Evolutionary conservation across 352 stramenopile species (phyloP).

Genomic region (Phytophthora boehmeriae): DNA sequence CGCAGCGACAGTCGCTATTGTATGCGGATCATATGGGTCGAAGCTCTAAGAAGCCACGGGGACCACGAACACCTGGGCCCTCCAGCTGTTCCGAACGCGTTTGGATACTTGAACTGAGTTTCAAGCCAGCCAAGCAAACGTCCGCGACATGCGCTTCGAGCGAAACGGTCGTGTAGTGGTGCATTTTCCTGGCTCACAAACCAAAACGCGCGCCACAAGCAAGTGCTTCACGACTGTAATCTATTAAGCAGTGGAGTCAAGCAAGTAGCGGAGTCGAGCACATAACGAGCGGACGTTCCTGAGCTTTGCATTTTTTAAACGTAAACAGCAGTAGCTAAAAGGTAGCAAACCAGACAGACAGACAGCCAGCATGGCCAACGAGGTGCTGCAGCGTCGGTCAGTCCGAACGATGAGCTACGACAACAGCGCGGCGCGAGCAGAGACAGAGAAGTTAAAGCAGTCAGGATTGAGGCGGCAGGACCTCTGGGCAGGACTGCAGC

Average conservation of each 20-base stretch:
- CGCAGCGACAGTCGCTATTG: no score
- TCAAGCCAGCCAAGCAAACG: slow-evolving; percentile 9
- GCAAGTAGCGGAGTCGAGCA: no score
- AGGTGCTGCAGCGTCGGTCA: slow-evolving; percentile 25
- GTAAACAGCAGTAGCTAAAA: no score
- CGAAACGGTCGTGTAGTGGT: slow-evolving; percentile 5
- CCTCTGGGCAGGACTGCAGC: slow-evolving; percentile 32
- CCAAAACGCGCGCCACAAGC: no score
- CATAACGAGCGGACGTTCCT: slow-evolving; percentile 1
- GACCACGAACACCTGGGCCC: neutral
- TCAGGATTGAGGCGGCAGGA: slow-evolving; percentile 30
- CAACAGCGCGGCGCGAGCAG: slow-evolving; percentile 4
- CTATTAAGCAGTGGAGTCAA: neutral
- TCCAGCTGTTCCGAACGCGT: neutral
- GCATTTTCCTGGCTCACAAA: no score
- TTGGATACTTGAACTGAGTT: neutral
- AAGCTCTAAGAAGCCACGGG: no score
- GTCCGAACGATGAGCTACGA: slow-evolving; percentile 3
- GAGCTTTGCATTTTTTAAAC: no score
- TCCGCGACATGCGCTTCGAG: slow-evolving; percentile 17
- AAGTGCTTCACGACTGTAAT: no score
- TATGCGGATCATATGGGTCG: no score
- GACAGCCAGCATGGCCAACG: slow-evolving; percentile 21
- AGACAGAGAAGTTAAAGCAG: slow-evolving; percentile 20
- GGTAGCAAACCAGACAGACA: no score